phyloP scores from a whole-genome alignment of 2,329 filamentous ascomycete species.

The Cyanodermella asteris region DNA sequence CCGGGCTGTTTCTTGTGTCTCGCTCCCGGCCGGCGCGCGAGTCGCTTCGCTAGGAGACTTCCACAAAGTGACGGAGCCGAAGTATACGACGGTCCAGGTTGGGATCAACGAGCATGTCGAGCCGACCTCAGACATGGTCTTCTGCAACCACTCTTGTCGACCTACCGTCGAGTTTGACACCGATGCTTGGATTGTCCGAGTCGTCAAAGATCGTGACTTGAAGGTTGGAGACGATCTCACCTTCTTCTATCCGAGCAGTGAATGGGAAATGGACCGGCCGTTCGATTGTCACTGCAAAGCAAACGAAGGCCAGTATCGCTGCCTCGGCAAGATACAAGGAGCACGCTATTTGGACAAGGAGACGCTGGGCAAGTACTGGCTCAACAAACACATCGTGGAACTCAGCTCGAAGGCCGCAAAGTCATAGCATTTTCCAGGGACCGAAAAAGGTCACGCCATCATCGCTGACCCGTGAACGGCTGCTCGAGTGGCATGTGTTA shows the following conservation, averaged over 20 bases:
- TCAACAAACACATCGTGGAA: conserved; percentile 10
- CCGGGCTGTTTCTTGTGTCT: too few relatives aligned
- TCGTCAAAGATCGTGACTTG: conserved; percentile 17
- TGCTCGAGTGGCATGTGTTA: too few relatives aligned
- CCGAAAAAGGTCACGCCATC: background rate
- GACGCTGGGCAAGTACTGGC: too few relatives aligned
- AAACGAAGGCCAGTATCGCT: conserved; percentile 13
- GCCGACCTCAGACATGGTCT: conserved; percentile 33
- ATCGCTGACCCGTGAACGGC: too few relatives aligned
- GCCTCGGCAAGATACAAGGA: conserved; percentile 19
- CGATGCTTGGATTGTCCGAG: conserved; percentile 18
- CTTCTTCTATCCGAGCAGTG: conserved; percentile 28
- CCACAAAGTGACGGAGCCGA: conserved; percentile 17
- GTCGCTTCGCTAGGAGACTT: too few relatives aligned
- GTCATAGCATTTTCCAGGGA: too few relatives aligned
- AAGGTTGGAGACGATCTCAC: conserved; percentile 20
- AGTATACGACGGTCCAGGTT: conserved; percentile 31
- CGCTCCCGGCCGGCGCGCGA: too few relatives aligned
- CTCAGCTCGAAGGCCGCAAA: too few relatives aligned
- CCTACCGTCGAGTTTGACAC: conserved; percentile 34
- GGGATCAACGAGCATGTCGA: conserved; percentile 29
- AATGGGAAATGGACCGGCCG: conserved; percentile 26
- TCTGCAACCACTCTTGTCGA: conserved; percentile 33
- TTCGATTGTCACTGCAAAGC: conserved; percentile 23
- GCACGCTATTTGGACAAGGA: conserved; percentile 16